phyloP scores from a whole-genome alignment of 805 yeast genomes.

The Ogataea dorogensis region DNA sequence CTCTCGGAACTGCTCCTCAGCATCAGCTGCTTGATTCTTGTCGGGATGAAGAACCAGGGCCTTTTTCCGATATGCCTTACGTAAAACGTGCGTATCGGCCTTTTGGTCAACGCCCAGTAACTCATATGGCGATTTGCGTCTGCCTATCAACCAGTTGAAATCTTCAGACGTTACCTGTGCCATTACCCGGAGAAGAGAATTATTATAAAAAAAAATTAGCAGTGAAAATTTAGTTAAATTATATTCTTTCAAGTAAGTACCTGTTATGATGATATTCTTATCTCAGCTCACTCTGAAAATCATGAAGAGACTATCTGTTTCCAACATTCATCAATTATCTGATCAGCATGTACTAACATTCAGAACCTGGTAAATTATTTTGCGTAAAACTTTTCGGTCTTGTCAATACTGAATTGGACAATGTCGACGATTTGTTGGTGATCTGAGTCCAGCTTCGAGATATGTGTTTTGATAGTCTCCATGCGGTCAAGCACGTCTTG shows the following conservation, averaged over 20 bases:
- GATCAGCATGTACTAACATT: conserved; percentile 18
- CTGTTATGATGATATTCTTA: conserved; percentile 46
- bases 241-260: conserved; percentile 5
- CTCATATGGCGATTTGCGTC: conserved; percentile 19
- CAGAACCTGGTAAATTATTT: conserved; percentile 1
- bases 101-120: conserved; percentile 9
- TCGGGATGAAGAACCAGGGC: conserved; percentile 37
- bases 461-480: not conserved
- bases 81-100: conserved; percentile 6
- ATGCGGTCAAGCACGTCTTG: conserved; percentile 7
- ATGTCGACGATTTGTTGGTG: conserved; percentile 15
- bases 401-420: conserved; percentile 22
- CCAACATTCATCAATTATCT: conserved; percentile 49
- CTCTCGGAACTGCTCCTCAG: conserved; percentile 30
- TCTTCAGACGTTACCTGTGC: conserved; percentile 15
- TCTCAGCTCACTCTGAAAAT: conserved; percentile 60
- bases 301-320: conserved; percentile 48
- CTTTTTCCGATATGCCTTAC: conserved; percentile 31
- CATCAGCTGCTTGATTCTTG: conserved; percentile 30
- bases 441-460: conserved; percentile 1
- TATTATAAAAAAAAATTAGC: conserved; percentile 1
- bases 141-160: conserved; percentile 22
- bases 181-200: conserved; percentile 12
- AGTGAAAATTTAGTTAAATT: conserved; percentile 3
- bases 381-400: conserved; percentile 17